These are phyloP conservation scores for Aulographum hederae DNA, from an alignment of 2,329 filamentous ascomycete species.

Conservation along the genomic window DNA sequence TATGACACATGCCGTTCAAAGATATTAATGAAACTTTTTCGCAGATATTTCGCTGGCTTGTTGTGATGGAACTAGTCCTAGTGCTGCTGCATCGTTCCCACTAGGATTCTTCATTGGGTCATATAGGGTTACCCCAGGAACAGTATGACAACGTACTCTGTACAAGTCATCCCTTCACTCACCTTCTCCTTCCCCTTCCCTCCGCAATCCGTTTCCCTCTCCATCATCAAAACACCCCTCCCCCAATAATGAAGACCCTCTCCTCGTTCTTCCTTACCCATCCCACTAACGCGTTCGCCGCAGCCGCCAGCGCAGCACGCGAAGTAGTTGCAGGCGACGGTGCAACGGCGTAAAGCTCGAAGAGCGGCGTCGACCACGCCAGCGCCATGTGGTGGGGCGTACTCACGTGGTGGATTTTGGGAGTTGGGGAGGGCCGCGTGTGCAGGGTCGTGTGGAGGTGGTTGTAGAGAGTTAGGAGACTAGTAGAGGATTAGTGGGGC, in stretches of 20 bases:
- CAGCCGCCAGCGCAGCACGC: slow-evolving; percentile 54
- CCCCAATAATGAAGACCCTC: slow-evolving; percentile 87
- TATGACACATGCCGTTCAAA: too few species aligned
- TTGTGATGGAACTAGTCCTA: too few species aligned
- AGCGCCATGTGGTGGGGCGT: slow-evolving; percentile 60
- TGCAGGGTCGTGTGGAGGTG: slow-evolving; percentile 74
- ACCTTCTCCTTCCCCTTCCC: too few species aligned
- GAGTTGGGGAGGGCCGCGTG: slow-evolving; percentile 59
- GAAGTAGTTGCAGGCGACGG: slow-evolving; percentile 43
- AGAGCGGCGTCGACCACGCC: slow-evolving; percentile 78
- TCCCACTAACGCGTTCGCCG: slow-evolving; percentile 74
- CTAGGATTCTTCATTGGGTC: too few species aligned
- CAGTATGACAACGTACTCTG: too few species aligned
- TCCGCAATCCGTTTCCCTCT: too few species aligned
- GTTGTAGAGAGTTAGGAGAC: slow-evolving; percentile 69
- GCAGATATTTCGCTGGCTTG: too few species aligned
- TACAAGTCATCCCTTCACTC: too few species aligned
- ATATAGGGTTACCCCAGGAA: too few species aligned
- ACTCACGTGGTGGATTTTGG: slow-evolving; percentile 72
- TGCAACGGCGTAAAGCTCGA: slow-evolving; percentile 92
- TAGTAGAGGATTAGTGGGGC: slow-evolving; percentile 10
- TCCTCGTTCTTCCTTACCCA: slow-evolving; percentile 91
- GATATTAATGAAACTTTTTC: too few species aligned
- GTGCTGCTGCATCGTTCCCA: too few species aligned
- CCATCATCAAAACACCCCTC: slow-evolving; percentile 61